phyloP scores from a whole-genome alignment of 2,329 filamentous ascomycete genomes.

The Neopestalotiopsis sp. region DNA sequence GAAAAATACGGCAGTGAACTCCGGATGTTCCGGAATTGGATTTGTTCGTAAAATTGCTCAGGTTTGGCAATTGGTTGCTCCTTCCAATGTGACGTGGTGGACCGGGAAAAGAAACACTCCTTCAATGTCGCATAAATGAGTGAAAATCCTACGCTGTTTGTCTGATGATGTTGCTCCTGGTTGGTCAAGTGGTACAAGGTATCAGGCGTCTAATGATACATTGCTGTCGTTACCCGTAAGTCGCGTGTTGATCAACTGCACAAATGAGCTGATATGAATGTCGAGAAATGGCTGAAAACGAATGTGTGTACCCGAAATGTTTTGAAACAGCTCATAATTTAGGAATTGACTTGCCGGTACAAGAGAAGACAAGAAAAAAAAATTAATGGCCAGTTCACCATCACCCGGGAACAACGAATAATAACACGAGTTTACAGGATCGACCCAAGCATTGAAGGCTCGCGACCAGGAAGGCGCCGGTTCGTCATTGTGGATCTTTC shows the following conservation, averaged over 20 bases:
- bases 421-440: not conserved
- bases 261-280: not conserved
- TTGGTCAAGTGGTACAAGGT: not conserved
- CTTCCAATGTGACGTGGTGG: not conserved
- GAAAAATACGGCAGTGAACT: not conserved
- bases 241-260: not conserved
- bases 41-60: not conserved
- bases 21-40: not conserved
- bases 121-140: not conserved
- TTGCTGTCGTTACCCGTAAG: not conserved
- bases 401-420: not conserved
- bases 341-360: not conserved
- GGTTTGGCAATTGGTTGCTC: not conserved
- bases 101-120: not conserved
- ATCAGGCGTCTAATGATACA: not conserved
- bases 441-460: not conserved
- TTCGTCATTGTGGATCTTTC: constrained; percentile 4
- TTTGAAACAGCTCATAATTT: not conserved
- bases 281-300: not conserved
- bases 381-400: not conserved
- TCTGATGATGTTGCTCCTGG: not conserved
- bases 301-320: not conserved
- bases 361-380: not conserved
- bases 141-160: not conserved
- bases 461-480: not conserved